These are phyloP conservation scores for Acephala macrosclerotiorum DNA, from an alignment of 2,329 filamentous ascomycete species.

Conservation along the genomic window DNA sequence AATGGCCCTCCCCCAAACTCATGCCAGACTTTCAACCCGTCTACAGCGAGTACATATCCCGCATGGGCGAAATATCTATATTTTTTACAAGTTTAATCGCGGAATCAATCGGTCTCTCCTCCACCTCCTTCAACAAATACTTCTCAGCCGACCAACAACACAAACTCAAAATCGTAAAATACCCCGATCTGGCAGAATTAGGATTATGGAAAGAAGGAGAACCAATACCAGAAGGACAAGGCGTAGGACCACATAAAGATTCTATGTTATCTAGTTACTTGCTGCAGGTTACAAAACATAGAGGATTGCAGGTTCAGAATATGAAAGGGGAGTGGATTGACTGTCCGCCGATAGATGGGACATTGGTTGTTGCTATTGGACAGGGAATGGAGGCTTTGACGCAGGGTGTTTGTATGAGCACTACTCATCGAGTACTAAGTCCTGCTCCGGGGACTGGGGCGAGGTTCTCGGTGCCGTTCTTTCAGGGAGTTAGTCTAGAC, in stretches of 20 bases:
- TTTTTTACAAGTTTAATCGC: slow-evolving; percentile 82
- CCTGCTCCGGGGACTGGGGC: slow-evolving; percentile 74
- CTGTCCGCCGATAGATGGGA: slow-evolving; percentile 76
- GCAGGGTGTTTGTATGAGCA: slow-evolving; percentile 80
- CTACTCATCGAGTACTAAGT: slow-evolving; percentile 84
- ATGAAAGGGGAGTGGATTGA: slow-evolving; percentile 81
- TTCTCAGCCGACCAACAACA: slow-evolving; percentile 77
- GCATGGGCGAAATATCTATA: slow-evolving; percentile 76
- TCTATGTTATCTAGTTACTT: slow-evolving; percentile 85
- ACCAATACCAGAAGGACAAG: slow-evolving; percentile 56
- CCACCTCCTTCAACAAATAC: slow-evolving; percentile 77
- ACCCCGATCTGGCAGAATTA: slow-evolving; percentile 74
- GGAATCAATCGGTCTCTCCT: slow-evolving; percentile 78
- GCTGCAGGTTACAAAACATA: slow-evolving; percentile 79
- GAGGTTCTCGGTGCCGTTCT: slow-evolving; percentile 84
- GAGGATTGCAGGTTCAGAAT: slow-evolving; percentile 85
- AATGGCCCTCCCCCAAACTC: slow-evolving; percentile 73
- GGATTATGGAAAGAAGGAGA: slow-evolving; percentile 49
- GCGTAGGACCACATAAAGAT: slow-evolving; percentile 84
- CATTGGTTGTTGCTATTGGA: slow-evolving; percentile 86
- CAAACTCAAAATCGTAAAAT: slow-evolving; percentile 90
- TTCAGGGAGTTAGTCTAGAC: slow-evolving; percentile 84
- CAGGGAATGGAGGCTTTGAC: slow-evolving; percentile 89
- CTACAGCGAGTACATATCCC: slow-evolving; percentile 77
- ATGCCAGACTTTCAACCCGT: slow-evolving; percentile 73